These are phyloP conservation scores for Bruguiera hainesii DNA, from an alignment of 441 rosid genomes.

Conservation along the genomic window DNA sequence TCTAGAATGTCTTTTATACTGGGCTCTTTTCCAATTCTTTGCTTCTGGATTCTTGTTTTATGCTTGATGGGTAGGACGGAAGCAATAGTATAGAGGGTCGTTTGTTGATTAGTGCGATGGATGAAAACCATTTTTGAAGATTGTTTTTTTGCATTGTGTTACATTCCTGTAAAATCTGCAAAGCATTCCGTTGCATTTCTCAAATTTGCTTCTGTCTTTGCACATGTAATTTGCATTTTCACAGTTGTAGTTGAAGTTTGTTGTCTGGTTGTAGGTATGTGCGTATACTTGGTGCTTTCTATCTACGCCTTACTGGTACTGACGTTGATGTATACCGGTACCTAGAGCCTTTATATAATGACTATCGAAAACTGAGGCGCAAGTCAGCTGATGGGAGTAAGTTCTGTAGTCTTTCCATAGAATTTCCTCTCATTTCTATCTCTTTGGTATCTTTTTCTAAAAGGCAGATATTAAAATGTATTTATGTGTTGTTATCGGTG, in stretches of 20 bases:
- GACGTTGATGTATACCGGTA: conserved; percentile 80
- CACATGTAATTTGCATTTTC: neutral
- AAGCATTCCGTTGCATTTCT: too few species aligned
- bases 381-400: conserved; percentile 69
- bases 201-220: too few species aligned
- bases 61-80: too few species aligned
- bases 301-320: conserved; percentile 78
- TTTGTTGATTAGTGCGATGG: too few species aligned
- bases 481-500: neutral
- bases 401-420: conserved; percentile 15
- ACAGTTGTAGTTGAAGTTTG: neutral
- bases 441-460: neutral
- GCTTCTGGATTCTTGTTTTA: too few species aligned
- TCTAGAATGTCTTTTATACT: too few species aligned
- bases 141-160: too few species aligned
- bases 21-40: too few species aligned
- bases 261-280: conserved; percentile 55
- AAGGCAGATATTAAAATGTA: neutral
- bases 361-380: conserved; percentile 71
- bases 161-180: too few species aligned
- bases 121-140: too few species aligned
- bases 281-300: conserved; percentile 85
- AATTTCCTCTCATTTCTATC: neutral
- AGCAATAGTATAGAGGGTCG: too few species aligned
- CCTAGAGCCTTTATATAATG: conserved; percentile 90